Conservation (phyloP, 441 rosid genomes). For the Macaranga tanarius region DNA sequence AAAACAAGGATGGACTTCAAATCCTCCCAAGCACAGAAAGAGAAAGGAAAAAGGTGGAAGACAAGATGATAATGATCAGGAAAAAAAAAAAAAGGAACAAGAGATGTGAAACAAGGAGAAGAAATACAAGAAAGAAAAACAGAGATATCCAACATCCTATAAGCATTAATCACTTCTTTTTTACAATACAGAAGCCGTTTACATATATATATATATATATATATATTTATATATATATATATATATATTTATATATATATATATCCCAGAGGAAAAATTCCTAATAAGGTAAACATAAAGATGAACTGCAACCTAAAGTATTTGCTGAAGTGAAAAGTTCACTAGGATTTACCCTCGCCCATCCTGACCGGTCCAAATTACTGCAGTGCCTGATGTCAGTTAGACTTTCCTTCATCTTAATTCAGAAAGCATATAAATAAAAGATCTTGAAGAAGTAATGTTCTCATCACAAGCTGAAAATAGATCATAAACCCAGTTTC, state of each 20-base stretch:
- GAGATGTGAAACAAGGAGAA: too few relatives aligned
- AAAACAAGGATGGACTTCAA: too few relatives aligned
- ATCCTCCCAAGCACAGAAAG: too few relatives aligned
- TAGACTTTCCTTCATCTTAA: neutral
- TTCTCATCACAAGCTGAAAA: neutral
- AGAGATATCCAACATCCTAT: neutral
- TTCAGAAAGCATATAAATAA: neutral
- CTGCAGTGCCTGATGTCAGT: neutral
- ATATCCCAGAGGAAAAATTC: neutral
- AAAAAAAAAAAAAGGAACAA: too few relatives aligned
- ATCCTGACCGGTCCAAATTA: neutral
- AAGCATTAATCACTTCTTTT: neutral
- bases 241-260: too few relatives aligned
- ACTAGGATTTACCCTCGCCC: neutral
- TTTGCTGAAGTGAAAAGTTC: neutral
- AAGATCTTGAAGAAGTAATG: neutral
- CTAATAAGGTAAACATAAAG: neutral
- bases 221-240: too few relatives aligned
- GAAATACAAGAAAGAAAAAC: too few relatives aligned
- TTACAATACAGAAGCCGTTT: neutral
- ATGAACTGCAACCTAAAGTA: neutral
- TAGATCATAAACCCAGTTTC: neutral
- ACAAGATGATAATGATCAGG: too few relatives aligned
- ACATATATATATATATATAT: too few relatives aligned
- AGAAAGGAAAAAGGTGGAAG: too few relatives aligned